Evolutionary conservation across 2,329 filamentous ascomycete genomes (phyloP), one percentile per base, ranked within the genome.

Genomic region (Cercospora citrullina): DNA sequence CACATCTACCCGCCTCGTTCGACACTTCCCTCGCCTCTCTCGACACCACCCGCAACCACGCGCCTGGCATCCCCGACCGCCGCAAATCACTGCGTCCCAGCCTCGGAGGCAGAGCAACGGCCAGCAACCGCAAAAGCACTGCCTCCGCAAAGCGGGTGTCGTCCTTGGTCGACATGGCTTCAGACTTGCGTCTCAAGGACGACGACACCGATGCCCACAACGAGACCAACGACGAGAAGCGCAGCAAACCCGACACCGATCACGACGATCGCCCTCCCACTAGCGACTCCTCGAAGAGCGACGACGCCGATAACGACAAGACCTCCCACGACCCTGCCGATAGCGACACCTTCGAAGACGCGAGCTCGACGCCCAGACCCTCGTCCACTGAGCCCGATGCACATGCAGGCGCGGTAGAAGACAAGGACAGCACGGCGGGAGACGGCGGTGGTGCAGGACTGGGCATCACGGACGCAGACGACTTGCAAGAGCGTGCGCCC

Each of bases 261-360:
- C 21, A 42, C 58, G 58, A 60, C 30, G 28, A 60, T 12, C 36
- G 36, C 2, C 36, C 36, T 42, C 16, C 36, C 36, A 42, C 36
- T 16, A 42, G 36, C 16, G 16, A 42, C 36, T 51, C 45, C 21
- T 5, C 18, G 21, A 30, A 26, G 10, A 26, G 3, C 14, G 69
- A 72, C 9, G 42, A 64, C 36, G 39, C 33, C 23, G 58, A 36
- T 18, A 31, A 64, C 66, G 62, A 23, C 26, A 42, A 69, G 48
- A 64, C 53, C 12, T 57, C 58, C 33, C 30, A 61, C 36, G 59
- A 61, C 59, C 59, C 53, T 10, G 36, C 53, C 48, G 51, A 58
- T 10, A 64, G n/a, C 62, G 66, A 68, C 62, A 87, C 87, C 16
- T 96, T 96, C 76, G 92, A 96, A 81, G 93, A 97, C 84, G 93